phyloP scores from a whole-genome alignment of 306 rosid species.

The Phaseolus lunatus region DNA sequence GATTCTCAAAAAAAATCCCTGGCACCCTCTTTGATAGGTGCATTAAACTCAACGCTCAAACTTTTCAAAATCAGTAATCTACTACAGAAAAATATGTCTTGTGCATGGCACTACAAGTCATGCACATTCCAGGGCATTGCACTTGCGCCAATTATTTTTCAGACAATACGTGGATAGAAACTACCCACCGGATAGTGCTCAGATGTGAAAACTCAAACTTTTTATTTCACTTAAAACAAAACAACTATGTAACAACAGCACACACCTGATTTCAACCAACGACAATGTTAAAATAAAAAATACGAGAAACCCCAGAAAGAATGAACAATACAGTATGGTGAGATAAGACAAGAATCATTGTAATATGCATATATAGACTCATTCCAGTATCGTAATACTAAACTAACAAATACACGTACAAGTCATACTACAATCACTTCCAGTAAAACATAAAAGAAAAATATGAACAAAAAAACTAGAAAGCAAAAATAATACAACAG shows the following conservation, averaged over 20 bases:
- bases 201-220: neutral
- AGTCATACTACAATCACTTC: neutral
- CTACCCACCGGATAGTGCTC: constrained; percentile 7
- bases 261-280: constrained; percentile 33
- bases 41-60: neutral
- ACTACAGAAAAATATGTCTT: constrained; percentile 20
- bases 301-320: neutral
- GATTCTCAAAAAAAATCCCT: neutral
- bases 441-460: neutral
- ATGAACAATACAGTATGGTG: neutral
- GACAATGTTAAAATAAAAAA: neutral
- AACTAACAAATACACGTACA: neutral
- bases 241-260: neutral
- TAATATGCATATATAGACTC: neutral
- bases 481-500: neutral
- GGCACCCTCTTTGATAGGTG: neutral
- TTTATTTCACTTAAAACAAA: neutral
- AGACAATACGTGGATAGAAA: constrained; percentile 10
- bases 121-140: neutral
- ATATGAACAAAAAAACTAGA: neutral
- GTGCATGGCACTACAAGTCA: neutral
- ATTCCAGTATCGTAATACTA: neutral
- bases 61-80: neutral
- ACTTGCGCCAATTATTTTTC: constrained; percentile 8
- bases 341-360: neutral